Evolutionary conservation across 2,329 filamentous ascomycete species (phyloP).

Genomic region (Madurella fahalii): DNA sequence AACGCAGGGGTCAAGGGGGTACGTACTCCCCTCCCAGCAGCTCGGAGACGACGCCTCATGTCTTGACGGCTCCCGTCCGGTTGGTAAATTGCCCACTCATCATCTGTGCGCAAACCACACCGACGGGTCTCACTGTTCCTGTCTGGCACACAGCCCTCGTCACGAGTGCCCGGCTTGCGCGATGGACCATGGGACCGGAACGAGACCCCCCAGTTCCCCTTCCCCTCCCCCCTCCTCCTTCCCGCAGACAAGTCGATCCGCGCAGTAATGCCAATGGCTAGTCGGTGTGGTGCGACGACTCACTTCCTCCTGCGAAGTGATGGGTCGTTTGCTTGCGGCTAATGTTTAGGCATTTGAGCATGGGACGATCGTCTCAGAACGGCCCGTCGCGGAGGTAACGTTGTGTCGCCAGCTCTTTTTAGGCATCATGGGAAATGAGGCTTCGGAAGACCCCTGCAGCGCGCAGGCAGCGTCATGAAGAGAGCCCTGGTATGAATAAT

Average conservation of each 20-base stretch:
- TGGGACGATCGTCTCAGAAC: slow-evolving; percentile 3
- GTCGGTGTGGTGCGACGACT: neutral
- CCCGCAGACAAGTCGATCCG: too few species aligned
- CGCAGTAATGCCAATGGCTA: neutral
- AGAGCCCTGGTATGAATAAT: slow-evolving; percentile 4
- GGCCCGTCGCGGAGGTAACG: slow-evolving; percentile 8
- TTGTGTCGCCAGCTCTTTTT: slow-evolving; percentile 4
- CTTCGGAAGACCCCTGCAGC: slow-evolving; percentile 12
- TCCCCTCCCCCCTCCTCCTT: too few species aligned
- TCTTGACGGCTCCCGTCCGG: slow-evolving; percentile 21
- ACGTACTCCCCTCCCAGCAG: slow-evolving; percentile 19
- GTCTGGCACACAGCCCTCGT: neutral
- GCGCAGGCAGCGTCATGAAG: slow-evolving; percentile 14
- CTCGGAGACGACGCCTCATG: slow-evolving; percentile 18
- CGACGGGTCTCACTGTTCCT: slow-evolving; percentile 9
- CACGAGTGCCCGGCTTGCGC: slow-evolving; percentile 10
- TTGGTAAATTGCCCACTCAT: slow-evolving; percentile 21
- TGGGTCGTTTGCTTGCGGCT: slow-evolving; percentile 11
- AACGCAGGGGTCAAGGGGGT: slow-evolving; percentile 15
- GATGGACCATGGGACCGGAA: slow-evolving; percentile 8
- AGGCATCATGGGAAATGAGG: slow-evolving; percentile 2
- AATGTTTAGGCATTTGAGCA: slow-evolving; percentile 4
- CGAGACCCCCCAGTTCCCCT: neutral
- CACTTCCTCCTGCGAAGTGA: neutral
- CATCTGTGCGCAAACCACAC: slow-evolving; percentile 21